Conservation (phyloP, 768 basidiomycete species). For the Leccinum rimulosum region DNA sequence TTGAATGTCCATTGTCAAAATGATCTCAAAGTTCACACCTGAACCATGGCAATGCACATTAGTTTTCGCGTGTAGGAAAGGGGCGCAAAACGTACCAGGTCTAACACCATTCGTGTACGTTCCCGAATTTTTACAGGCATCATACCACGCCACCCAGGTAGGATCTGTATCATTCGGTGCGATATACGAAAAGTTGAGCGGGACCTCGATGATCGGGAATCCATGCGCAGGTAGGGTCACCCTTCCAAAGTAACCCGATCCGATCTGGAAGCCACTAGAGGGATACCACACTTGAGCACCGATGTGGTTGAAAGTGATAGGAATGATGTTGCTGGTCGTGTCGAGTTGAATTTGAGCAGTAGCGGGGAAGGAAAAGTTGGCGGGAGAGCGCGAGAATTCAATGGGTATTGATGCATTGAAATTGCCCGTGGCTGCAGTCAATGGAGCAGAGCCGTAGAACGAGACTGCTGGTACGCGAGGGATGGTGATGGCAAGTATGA, state of each 20-base stretch:
- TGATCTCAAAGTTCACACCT: conserved; percentile 61
- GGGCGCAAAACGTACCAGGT: conserved; percentile 47
- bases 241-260: conserved; percentile 57
- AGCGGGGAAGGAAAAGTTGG: conserved; percentile 90
- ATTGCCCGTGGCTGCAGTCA: conserved; percentile 53
- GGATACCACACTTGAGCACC: conserved; percentile 70
- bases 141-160: conserved; percentile 82
- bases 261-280: conserved; percentile 62
- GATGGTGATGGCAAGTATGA: conserved; percentile 75
- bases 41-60: neutral
- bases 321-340: conserved; percentile 72
- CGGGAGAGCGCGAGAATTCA: conserved; percentile 70
- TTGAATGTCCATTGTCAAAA: conserved; percentile 63
- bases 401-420: conserved; percentile 58
- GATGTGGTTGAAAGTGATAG: conserved; percentile 68
- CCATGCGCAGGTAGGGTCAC: conserved; percentile 63
- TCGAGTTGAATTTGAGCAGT: conserved; percentile 73
- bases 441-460: conserved; percentile 57
- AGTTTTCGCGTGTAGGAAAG: neutral
- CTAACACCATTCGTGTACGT: conserved; percentile 50
- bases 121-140: conserved; percentile 65
- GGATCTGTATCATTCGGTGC: conserved; percentile 77
- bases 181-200: conserved; percentile 81
- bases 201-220: conserved; percentile 64
- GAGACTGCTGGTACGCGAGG: conserved; percentile 77